phyloP scores from a whole-genome alignment of 2,329 filamentous ascomycete species.

The Penicillium sp. region DNA sequence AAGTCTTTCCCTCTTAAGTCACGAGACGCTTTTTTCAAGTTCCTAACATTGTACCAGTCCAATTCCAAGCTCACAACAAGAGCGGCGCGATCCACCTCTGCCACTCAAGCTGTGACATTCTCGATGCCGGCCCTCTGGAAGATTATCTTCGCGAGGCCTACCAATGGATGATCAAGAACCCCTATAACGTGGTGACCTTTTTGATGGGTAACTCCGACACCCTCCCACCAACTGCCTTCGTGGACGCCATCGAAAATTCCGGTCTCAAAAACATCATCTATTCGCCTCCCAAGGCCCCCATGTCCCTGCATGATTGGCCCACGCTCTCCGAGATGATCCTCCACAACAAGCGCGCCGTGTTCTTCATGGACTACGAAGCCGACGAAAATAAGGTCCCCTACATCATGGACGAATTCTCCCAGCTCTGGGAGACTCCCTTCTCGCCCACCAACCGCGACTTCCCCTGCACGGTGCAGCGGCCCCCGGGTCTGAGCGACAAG shows the following conservation, averaged over 20 bases:
- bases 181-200: conserved; percentile 86
- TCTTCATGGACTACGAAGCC: conserved; percentile 85
- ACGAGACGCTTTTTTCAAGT: neutral
- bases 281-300: conserved; percentile 70
- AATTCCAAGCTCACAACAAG: conserved; percentile 62
- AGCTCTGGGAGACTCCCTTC: conserved; percentile 91
- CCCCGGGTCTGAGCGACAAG: conserved; percentile 63
- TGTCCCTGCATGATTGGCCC: conserved; percentile 79
- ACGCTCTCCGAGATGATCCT: conserved; percentile 78
- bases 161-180: conserved; percentile 74
- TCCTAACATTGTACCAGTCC: conserved; percentile 47
- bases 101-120: conserved; percentile 79
- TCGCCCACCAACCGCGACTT: conserved; percentile 71
- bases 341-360: conserved; percentile 69
- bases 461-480: conserved; percentile 78
- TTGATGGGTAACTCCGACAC: conserved; percentile 84
- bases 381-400: conserved; percentile 79
- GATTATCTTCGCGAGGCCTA: conserved; percentile 71
- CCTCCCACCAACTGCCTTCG: conserved; percentile 67
- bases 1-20: conserved; percentile 28
- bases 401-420: conserved; percentile 83
- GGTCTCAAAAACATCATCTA: conserved; percentile 77
- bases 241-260: conserved; percentile 68
- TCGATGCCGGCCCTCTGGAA: conserved; percentile 79
- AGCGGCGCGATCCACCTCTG: conserved; percentile 74